These are phyloP conservation scores for Malus sylvestris DNA, from an alignment of 306 rosid genomes.

Conservation along the genomic window DNA sequence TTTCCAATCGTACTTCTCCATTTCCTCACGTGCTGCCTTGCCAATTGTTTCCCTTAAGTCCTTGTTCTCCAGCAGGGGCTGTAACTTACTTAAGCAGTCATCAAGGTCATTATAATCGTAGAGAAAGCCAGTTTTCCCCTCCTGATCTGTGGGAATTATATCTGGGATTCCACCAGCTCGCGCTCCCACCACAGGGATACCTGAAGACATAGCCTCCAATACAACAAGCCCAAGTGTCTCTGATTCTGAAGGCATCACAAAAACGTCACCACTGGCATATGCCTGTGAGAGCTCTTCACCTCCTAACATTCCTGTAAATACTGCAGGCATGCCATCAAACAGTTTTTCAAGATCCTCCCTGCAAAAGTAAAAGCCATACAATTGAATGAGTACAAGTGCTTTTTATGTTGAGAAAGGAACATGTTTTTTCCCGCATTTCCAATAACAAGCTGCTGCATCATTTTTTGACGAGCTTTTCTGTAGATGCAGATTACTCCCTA, in stretches of 20 bases:
- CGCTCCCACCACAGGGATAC: slow-evolving; percentile 87
- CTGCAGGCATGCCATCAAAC: slow-evolving; percentile 85
- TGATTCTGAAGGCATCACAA: slow-evolving; percentile 95
- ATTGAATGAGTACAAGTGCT: not conserved
- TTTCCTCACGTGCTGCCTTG: slow-evolving; percentile 73
- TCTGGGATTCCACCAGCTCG: slow-evolving; percentile 97
- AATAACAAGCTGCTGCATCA: not conserved
- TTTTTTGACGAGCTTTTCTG: not conserved
- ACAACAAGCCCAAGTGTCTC: slow-evolving; percentile 96
- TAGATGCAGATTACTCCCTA: not conserved
- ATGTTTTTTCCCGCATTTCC: not conserved
- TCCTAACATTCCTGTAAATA: slow-evolving; percentile 89
- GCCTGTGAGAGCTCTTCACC: slow-evolving; percentile 98
- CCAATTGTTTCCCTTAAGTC: slow-evolving; percentile 75
- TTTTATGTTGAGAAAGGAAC: not conserved
- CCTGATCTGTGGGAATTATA: slow-evolving; percentile 77
- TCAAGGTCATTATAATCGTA: slow-evolving; percentile 60
- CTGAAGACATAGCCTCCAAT: slow-evolving; percentile 95
- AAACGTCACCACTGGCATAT: slow-evolving; percentile 87
- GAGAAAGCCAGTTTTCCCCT: slow-evolving; percentile 77
- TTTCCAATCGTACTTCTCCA: slow-evolving; percentile 91
- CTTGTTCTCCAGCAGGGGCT: slow-evolving; percentile 51
- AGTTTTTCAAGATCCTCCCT: slow-evolving; percentile 87
- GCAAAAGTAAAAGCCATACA: slow-evolving; percentile 19
- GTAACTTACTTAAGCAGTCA: slow-evolving; percentile 77